Base-by-base conservation (phyloP, 1,284 basidiomycete genomes). In the Tranzscheliella williamsii region DNA sequence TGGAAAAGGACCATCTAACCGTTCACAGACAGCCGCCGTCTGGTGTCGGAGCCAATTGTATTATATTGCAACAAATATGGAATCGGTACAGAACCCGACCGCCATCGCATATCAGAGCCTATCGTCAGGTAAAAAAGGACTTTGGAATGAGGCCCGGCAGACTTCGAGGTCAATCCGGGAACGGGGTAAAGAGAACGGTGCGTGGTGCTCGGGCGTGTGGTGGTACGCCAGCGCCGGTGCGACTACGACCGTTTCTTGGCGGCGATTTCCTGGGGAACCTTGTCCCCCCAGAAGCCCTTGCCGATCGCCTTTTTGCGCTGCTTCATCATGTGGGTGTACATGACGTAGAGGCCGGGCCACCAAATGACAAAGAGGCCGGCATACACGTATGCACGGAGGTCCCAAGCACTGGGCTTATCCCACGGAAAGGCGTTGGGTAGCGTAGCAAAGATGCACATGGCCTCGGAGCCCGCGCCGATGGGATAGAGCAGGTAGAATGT, bases 401-500 rank as follows among this genome's bases (percentile, higher is more conserved):
- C 35, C 75, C 75, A 67, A 16, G 46, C 38, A 34, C 29, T 34
- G 2, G 46, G 31, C 26, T 54, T 51, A 48, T 53, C 29, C 46
- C 67, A 62, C 11, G 68, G 63, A 31, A 38, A 30, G 36, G 44
- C 43, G 57, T 73, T 54, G 3, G 88, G 88, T 24, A 96, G 83
- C 8, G 90, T 89, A 1, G 86, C 83, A 73, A 86, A 86, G 71
- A 87, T 88, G 52, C 94, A 83, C 75, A 88, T 85, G 0, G 91
- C 91, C 80, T 98, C 94, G 32, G 89, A 91, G 6, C 84, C 84
- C 1, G 94, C 94, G 38, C 94, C 94, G 35, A 93, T 79, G 3
- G 90, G 91, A 81, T 98, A 98, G 22, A 97, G 85, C 37, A 92
- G 68, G 79, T 89, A 92, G 81, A 97, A 98, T 5, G 90, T 85